Percentiles rank a stretch among this genome's conserved stretches.
These are phyloP conservation scores for Mycena leptocephala DNA, from an alignment of 768 basidiomycete species.

Conservation along the genomic window DNA sequence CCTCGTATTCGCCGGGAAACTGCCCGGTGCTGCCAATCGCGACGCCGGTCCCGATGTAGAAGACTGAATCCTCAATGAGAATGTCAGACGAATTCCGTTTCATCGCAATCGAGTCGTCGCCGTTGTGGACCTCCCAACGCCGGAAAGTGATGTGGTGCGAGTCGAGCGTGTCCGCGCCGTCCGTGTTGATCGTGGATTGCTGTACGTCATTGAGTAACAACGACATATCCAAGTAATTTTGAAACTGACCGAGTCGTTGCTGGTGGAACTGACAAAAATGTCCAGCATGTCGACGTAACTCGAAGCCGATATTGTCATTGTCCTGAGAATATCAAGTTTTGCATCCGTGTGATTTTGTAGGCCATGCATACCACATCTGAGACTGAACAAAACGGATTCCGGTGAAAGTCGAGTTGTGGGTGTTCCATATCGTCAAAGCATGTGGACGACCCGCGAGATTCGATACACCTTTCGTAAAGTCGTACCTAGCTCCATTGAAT, in stretches of 20 bases:
- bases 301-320: slow-evolving; percentile 54
- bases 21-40: slow-evolving; percentile 59
- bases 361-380: slow-evolving; percentile 53
- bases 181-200: slow-evolving; percentile 53
- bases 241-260: slow-evolving; percentile 46
- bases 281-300: slow-evolving; percentile 54
- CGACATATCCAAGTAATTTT: neutral
- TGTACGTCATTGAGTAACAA: slow-evolving; percentile 13
- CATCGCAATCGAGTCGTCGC: slow-evolving; percentile 57
- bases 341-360: no score
- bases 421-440: slow-evolving; percentile 53
- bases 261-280: slow-evolving; percentile 58
- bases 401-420: slow-evolving; percentile 51
- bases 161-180: slow-evolving; percentile 55
- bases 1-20: slow-evolving; percentile 48
- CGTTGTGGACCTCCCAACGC: slow-evolving; percentile 56
- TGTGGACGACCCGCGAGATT: slow-evolving; percentile 58
- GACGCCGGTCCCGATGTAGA: slow-evolving; percentile 56
- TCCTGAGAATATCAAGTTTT: slow-evolving; percentile 27
- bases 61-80: slow-evolving; percentile 54
- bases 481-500: slow-evolving; percentile 47
- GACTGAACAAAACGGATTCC: slow-evolving; percentile 58
- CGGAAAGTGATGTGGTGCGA: slow-evolving; percentile 57
- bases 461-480: slow-evolving; percentile 53
- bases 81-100: slow-evolving; percentile 61